Evolutionary conservation across 108 stramenopile genomes (phyloP).

Genomic region (Discostella pseudostelligera): DNA sequence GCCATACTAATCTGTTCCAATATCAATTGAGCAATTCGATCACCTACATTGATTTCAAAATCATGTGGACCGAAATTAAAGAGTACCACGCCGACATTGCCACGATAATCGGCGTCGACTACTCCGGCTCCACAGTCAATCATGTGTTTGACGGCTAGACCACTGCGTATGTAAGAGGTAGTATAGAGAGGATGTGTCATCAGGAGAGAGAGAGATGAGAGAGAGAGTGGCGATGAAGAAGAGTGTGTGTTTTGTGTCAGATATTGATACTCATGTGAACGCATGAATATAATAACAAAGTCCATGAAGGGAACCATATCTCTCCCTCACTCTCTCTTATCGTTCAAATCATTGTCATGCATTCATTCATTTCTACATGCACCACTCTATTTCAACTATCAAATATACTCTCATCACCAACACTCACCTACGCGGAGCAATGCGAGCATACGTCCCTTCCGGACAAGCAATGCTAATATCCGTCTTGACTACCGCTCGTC

Average conservation of each 20-base stretch:
- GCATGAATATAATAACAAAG: too few relatives aligned
- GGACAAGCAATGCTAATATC: slow-evolving; percentile 93
- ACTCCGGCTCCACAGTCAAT: slow-evolving; percentile 98
- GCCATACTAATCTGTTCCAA: slow-evolving; percentile 92
- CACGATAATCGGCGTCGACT: slow-evolving; percentile 97
- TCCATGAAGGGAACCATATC: too few relatives aligned
- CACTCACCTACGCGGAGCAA: slow-evolving; percentile 76
- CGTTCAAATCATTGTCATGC: too few relatives aligned
- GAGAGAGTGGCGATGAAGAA: neutral
- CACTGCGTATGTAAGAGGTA: slow-evolving; percentile 21
- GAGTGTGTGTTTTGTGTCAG: too few relatives aligned
- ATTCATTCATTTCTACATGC: too few relatives aligned
- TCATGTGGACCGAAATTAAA: slow-evolving; percentile 94
- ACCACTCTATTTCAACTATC: too few relatives aligned
- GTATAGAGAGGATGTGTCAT: neutral
- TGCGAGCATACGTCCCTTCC: slow-evolving; percentile 90
- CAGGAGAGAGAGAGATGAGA: neutral
- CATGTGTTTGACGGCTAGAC: slow-evolving; percentile 93
- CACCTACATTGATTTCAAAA: slow-evolving; percentile 85
- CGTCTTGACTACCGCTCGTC: slow-evolving; percentile 90
- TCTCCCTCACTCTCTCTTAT: too few relatives aligned
- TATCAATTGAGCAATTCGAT: slow-evolving; percentile 98
- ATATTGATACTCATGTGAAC: too few relatives aligned
- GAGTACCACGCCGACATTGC: slow-evolving; percentile 95
- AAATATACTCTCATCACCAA: too few relatives aligned